Base-by-base conservation (phyloP, 2,329 filamentous ascomycete species). In the Macrophomina phaseolina region DNA sequence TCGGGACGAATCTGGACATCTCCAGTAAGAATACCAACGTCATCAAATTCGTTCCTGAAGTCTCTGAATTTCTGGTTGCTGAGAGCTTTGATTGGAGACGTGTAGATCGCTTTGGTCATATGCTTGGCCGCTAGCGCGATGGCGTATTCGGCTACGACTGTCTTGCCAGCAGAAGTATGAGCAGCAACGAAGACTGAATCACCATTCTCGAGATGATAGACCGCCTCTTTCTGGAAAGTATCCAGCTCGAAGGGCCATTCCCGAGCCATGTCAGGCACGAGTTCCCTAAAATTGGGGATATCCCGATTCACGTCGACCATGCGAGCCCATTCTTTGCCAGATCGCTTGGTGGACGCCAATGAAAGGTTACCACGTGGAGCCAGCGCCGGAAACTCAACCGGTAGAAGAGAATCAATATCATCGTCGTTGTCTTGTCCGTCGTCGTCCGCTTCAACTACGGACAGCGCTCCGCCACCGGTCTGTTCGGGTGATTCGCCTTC, bases 51-150 rank as follows among this genome's bases (percentile, higher is more conserved):
- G 66, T 89, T 86, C 67, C 93, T 88, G 77, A 99, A 99, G 77
- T 99, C 95, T 70, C 95, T 89, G 79, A 98, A 99, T 78, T 99
- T 99, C 76, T 99, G 95, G 76, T 99, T 99, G 80, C 95, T 98
- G 67, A 99, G 83, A 2, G 95, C 95, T 78, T 99, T 99, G 83
- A 99, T 99, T 0, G 95, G 95, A 0, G 95, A 98, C 0, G 95
- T 99, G 78, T 99, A 99, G 70, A 99, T 99, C 28, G 95, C 94
- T 78, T 99, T 99, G 8, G 95, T 99, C 94, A 98, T 98, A 77
- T 99, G 95, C 76, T 94, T 96, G n/a, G 93, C 90, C 36, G 95
- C 95, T 67, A 99, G 83, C 6, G 95, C 93, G 77, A 99, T 98
- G 58, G 94, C 95, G 79, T 99, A 99, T 77, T 99, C 95, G 34